Conservation (phyloP, 176 grass and related monocot species). For the Secale cereale region DNA sequence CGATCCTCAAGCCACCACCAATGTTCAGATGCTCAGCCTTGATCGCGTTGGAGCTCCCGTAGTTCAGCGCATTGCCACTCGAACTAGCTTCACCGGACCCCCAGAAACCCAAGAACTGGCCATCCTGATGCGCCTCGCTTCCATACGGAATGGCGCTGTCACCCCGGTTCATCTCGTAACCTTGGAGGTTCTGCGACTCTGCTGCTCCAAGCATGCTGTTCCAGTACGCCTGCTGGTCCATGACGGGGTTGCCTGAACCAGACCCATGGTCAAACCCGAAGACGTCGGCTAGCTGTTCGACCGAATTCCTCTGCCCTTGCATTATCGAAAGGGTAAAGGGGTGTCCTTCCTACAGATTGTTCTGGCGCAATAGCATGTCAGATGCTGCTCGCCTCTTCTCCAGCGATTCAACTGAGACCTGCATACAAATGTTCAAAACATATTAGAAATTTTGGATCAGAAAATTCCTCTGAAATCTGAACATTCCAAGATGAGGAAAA, state of each 20-base stretch:
- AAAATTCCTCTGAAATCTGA: neutral
- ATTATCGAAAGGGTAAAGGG: conserved; percentile 27
- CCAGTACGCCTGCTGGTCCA: conserved; percentile 65
- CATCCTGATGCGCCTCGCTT: conserved; percentile 39
- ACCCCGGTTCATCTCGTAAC: conserved; percentile 27
- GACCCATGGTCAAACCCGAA: conserved; percentile 50
- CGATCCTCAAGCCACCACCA: conserved; percentile 39
- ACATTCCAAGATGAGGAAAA: neutral
- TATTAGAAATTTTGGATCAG: conserved; percentile 4
- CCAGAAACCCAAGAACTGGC: conserved; percentile 50
- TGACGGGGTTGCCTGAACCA: conserved; percentile 42
- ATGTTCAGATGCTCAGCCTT: conserved; percentile 48
- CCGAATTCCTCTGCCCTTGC: conserved; percentile 59
- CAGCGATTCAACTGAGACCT: neutral
- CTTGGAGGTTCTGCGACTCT: conserved; percentile 49
- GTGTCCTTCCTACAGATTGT: conserved; percentile 22
- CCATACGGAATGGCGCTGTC: conserved; percentile 33
- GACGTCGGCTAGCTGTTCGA: conserved; percentile 43
- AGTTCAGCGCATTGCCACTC: conserved; percentile 34
- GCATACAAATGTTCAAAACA: neutral
- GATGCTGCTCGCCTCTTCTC: neutral
- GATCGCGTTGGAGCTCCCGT: conserved; percentile 25
- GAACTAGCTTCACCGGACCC: conserved; percentile 54
- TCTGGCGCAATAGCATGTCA: conserved; percentile 19
- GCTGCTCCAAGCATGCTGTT: conserved; percentile 45